Conservation (phyloP, 805 yeast species). For the Candida maltosa region DNA sequence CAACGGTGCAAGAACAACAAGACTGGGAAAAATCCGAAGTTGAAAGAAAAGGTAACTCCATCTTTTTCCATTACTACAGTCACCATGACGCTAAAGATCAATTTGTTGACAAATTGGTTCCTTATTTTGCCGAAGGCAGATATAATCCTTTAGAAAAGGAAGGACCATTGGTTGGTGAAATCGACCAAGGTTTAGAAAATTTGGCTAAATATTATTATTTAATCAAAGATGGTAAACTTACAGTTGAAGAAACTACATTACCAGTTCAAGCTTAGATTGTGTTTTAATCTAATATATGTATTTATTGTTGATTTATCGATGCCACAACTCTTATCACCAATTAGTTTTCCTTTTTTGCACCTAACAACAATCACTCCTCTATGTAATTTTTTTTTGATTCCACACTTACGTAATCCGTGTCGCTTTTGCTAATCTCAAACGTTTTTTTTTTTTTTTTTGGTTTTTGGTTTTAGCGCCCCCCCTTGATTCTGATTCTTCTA, state of each 20-base stretch:
- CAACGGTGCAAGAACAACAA: constrained; percentile 36
- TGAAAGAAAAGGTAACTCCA: constrained; percentile 15
- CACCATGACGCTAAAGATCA: constrained; percentile 18
- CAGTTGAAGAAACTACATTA: constrained; percentile 16
- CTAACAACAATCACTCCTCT: too few species aligned
- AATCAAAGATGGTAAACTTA: constrained; percentile 18
- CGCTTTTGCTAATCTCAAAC: too few species aligned
- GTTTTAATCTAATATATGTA: too few species aligned
- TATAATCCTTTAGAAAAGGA: constrained; percentile 25
- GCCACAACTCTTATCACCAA: too few species aligned
- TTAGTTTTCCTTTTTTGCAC: too few species aligned
- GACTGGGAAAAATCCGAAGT: constrained; percentile 28
- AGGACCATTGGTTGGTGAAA: constrained; percentile 20
- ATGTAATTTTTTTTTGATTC: constrained; percentile 1
- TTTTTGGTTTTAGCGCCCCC: too few species aligned
- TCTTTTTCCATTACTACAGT: constrained; percentile 33
- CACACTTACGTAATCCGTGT: too few species aligned
- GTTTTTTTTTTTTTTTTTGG: too few species aligned
- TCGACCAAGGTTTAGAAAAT: constrained; percentile 14
- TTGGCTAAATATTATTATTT: constrained; percentile 21
- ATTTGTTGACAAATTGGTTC: constrained; percentile 22
- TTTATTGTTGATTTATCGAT: too few species aligned
- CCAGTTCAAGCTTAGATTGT: too few species aligned
- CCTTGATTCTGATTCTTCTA: too few species aligned
- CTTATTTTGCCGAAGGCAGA: constrained; percentile 25